A percentile compares a stretch with the other conserved stretches of the same genome.
Conservation (phyloP, 108 stramenopile genomes). For the Discostella pseudostelligera region DNA sequence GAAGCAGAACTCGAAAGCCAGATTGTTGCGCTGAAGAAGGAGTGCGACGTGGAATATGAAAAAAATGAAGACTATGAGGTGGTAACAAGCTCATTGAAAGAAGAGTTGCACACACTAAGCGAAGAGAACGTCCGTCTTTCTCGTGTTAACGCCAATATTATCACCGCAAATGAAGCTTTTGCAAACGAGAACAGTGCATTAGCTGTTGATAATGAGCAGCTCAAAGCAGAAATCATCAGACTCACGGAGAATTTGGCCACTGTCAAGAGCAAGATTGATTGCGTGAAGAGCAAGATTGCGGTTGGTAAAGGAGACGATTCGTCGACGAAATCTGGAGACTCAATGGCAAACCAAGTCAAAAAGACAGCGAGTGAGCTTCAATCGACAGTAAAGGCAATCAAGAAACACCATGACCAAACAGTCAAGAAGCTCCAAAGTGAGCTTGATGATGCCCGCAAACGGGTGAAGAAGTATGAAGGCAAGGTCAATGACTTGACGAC, state of each 20-base stretch:
- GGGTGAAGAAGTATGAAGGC: slow-evolving; percentile 33
- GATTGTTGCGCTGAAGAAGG: slow-evolving; percentile 28
- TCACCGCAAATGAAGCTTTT: slow-evolving; percentile 3
- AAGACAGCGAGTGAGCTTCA: slow-evolving; percentile 43
- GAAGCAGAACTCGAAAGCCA: slow-evolving; percentile 22
- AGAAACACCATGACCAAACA: slow-evolving; percentile 31
- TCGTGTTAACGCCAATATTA: slow-evolving; percentile 11
- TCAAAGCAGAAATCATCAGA: background rate
- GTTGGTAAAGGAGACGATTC: slow-evolving; percentile 22
- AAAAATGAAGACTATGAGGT: slow-evolving; percentile 36
- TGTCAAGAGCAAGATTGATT: slow-evolving; percentile 3
- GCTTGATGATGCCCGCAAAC: slow-evolving; percentile 28
- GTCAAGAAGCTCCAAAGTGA: slow-evolving; percentile 28
- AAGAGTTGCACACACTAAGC: background rate
- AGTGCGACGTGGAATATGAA: slow-evolving; percentile 15
- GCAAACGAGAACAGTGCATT: background rate
- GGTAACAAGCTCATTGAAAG: slow-evolving; percentile 7
- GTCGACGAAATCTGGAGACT: slow-evolving; percentile 21
- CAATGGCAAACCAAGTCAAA: slow-evolving; percentile 11
- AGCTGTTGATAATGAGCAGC: slow-evolving; percentile 6
- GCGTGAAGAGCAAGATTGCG: slow-evolving; percentile 1
- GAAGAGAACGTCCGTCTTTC: slow-evolving; percentile 6
- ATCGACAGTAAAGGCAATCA: slow-evolving; percentile 33
- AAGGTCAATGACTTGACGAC: slow-evolving; percentile 37
- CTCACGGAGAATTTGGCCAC: slow-evolving; percentile 17